A percentile compares a stretch with the other conserved stretches of the same genome.
These are phyloP conservation scores for Dacryopinax primogenitus DNA, from an alignment of 768 basidiomycete species.

Conservation along the genomic window DNA sequence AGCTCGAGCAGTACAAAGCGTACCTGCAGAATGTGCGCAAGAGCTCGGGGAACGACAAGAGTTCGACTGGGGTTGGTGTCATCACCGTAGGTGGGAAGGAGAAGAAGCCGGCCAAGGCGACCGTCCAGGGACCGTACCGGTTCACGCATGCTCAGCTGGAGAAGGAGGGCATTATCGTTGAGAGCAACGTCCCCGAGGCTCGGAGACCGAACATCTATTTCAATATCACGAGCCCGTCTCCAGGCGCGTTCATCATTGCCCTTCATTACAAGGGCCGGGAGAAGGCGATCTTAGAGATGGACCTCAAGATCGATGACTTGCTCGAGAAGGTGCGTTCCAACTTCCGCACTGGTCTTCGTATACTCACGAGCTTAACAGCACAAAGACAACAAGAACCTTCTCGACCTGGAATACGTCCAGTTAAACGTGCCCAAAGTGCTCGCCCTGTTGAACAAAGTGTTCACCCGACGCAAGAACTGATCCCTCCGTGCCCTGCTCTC, in stretches of 20 bases:
- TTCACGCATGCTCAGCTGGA: slow-evolving; percentile 97
- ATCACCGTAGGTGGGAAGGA: slow-evolving; percentile 95
- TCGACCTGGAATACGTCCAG: slow-evolving; percentile 97
- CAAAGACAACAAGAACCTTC: slow-evolving; percentile 94
- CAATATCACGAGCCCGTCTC: slow-evolving; percentile 94
- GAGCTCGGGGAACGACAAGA: slow-evolving; percentile 79
- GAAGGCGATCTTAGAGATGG: slow-evolving; percentile 99
- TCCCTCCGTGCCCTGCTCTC: not conserved
- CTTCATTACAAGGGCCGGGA: slow-evolving; percentile 97
- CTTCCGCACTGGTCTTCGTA: not conserved
- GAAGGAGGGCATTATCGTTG: slow-evolving; percentile 98
- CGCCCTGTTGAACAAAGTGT: slow-evolving; percentile 84
- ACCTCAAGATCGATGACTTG: slow-evolving; percentile 95
- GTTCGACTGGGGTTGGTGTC: slow-evolving; percentile 66
- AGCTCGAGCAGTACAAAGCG: slow-evolving; percentile 98
- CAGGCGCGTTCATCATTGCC: slow-evolving; percentile 97
- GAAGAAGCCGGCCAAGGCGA: slow-evolving; percentile 76
- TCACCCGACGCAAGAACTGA: slow-evolving; percentile 49
- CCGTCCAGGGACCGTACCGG: slow-evolving; percentile 86
- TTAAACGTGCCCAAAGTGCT: slow-evolving; percentile 92
- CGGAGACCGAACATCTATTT: slow-evolving; percentile 98
- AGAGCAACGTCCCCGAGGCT: slow-evolving; percentile 95
- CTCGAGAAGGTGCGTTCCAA: slow-evolving; percentile 69
- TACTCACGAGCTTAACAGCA: slow-evolving; percentile 42
- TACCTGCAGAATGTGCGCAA: slow-evolving; percentile 95